Conservation (phyloP, 192 early-diverging fungal species). For the Allomyces arbusculus region DNA sequence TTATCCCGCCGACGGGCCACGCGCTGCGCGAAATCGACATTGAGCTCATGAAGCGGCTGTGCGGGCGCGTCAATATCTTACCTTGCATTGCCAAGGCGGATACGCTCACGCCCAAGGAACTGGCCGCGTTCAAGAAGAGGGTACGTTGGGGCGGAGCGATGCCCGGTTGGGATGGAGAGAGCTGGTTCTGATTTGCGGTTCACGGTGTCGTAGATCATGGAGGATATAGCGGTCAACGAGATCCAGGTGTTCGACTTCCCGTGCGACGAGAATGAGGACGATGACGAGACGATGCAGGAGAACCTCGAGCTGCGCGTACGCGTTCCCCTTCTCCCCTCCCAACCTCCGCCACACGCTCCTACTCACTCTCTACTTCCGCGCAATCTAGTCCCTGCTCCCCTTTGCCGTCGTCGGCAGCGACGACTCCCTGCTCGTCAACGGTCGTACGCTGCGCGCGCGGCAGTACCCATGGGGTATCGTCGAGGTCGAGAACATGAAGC, state of each 20-base stretch:
- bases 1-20: constrained; percentile 93
- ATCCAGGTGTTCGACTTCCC: constrained; percentile 99
- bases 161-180: no score
- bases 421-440: constrained; percentile 61
- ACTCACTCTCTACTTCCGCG: constrained; percentile 2
- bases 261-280: constrained; percentile 84
- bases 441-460: constrained; percentile 76
- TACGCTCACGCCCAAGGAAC: constrained; percentile 67
- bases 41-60: constrained; percentile 78
- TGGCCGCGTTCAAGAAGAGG: constrained; percentile 69
- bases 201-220: constrained; percentile 40
- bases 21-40: constrained; percentile 88
- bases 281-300: constrained; percentile 95
- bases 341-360: neutral
- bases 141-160: constrained; percentile 16
- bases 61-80: constrained; percentile 82
- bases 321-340: neutral
- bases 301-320: constrained; percentile 74
- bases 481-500: constrained; percentile 87
- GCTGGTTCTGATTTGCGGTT: no score
- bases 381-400: constrained; percentile 45
- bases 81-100: constrained; percentile 89
- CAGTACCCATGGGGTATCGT: constrained; percentile 93
- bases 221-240: constrained; percentile 84
- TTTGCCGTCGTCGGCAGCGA: constrained; percentile 95